A percentile compares a stretch with the other conserved stretches of the same genome.
Evolutionary conservation across 2,329 filamentous ascomycete species (phyloP).

Genomic region (Ampelomyces quisqualis): DNA sequence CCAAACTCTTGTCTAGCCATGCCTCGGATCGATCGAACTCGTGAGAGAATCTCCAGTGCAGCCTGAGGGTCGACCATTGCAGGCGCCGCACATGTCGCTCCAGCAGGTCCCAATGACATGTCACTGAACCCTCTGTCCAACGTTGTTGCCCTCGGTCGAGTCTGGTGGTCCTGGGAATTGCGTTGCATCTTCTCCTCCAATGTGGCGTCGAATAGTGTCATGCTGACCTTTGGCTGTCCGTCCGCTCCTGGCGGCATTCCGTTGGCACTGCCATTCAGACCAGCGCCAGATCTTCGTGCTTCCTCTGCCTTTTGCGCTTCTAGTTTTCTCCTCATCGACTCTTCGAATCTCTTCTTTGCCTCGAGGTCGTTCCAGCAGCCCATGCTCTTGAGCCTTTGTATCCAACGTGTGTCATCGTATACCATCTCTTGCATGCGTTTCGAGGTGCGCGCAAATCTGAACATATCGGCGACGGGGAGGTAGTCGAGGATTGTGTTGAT

Average conservation of each 20-base stretch:
- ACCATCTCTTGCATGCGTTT: constrained; percentile 95
- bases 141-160: constrained; percentile 33
- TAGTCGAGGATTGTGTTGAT: constrained; percentile 86
- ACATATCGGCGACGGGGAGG: constrained; percentile 78
- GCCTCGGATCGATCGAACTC: constrained; percentile 76
- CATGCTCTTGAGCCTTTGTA: constrained; percentile 80
- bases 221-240: constrained; percentile 46
- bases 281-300: constrained; percentile 37
- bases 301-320: constrained; percentile 57
- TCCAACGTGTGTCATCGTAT: constrained; percentile 96
- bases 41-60: constrained; percentile 68
- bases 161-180: constrained; percentile 39
- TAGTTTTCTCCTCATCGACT: constrained; percentile 58
- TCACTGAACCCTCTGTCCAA: constrained; percentile 77
- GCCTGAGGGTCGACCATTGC: constrained; percentile 57
- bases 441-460: constrained; percentile 81
- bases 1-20: constrained; percentile 87
- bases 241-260: constrained; percentile 40
- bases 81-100: constrained; percentile 31
- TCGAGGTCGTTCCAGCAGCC: constrained; percentile 89
- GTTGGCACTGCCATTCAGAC: constrained; percentile 38
- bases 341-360: constrained; percentile 77
- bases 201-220: constrained; percentile 73
- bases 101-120: constrained; percentile 56
- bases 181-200: constrained; percentile 63